Evolutionary conservation across 805 yeast species (phyloP).

Genomic region (Wickerhamomyces sydowiorum): DNA sequence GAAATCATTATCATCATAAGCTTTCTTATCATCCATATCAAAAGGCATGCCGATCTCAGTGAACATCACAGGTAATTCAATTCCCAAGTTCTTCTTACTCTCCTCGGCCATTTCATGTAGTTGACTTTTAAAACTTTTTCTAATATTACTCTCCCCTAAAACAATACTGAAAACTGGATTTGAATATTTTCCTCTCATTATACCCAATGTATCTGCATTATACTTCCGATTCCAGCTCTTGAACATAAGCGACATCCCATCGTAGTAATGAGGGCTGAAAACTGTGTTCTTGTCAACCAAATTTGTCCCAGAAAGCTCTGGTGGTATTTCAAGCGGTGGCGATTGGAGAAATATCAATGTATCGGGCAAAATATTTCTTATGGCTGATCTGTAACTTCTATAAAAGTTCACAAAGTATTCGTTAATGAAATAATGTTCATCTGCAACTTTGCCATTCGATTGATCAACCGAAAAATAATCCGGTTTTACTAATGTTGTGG

Average conservation of each 20-base stretch:
- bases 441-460: slow-evolving; percentile 32
- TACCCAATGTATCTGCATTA: slow-evolving; percentile 87
- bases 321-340: slow-evolving; percentile 77
- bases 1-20: slow-evolving; percentile 64
- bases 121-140: slow-evolving; percentile 68
- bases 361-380: slow-evolving; percentile 40
- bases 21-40: slow-evolving; percentile 81
- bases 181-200: slow-evolving; percentile 69
- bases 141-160: slow-evolving; percentile 73
- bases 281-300: slow-evolving; percentile 61
- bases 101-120: slow-evolving; percentile 62
- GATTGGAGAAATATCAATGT: slow-evolving; percentile 68
- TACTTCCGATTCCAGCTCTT: slow-evolving; percentile 79
- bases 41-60: slow-evolving; percentile 98
- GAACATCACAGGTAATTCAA: slow-evolving; percentile 63
- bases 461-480: slow-evolving; percentile 46
- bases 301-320: slow-evolving; percentile 42
- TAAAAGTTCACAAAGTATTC: slow-evolving; percentile 61
- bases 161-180: slow-evolving; percentile 74
- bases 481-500: slow-evolving; percentile 34
- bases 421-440: slow-evolving; percentile 55
- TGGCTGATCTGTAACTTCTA: slow-evolving; percentile 38
- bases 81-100: slow-evolving; percentile 55
- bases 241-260: slow-evolving; percentile 89
- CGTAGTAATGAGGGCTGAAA: slow-evolving; percentile 88